phyloP scores from a whole-genome alignment of 345 rosid genomes.

The Boechera retrofracta region DNA sequence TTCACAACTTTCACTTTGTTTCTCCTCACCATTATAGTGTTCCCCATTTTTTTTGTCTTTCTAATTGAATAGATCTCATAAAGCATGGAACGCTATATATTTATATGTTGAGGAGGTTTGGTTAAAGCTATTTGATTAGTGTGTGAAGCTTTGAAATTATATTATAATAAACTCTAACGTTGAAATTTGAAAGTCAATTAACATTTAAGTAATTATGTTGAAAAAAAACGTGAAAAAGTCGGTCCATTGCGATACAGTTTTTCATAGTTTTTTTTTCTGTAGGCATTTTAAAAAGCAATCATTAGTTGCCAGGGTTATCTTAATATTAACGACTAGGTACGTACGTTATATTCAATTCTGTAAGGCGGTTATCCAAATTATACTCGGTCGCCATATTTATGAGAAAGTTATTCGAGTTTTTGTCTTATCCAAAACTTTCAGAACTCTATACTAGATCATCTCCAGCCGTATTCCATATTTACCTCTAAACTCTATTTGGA shows the following conservation, averaged over 20 bases:
- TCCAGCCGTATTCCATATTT: too few species aligned
- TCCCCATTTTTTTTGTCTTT: conserved; percentile 57
- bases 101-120: conserved; percentile 12
- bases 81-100: conserved; percentile 25
- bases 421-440: neutral
- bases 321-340: neutral
- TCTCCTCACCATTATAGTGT: conserved; percentile 58
- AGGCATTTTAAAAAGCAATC: neutral
- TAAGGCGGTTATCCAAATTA: conserved; percentile 16
- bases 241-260: conserved; percentile 16
- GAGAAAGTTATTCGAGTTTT: neutral
- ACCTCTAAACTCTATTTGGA: too few species aligned
- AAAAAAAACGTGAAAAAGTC: conserved; percentile 11
- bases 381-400: neutral
- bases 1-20: conserved; percentile 67
- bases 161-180: conserved; percentile 1
- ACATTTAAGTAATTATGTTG: neutral
- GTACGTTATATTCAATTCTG: neutral
- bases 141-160: conserved; percentile 14
- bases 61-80: neutral
- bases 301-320: neutral
- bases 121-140: conserved; percentile 12
- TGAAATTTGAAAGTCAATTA: neutral
- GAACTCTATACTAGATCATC: too few species aligned
- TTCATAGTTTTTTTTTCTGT: neutral